A percentile compares a stretch with the other conserved stretches of the same genome.
Evolutionary conservation across 2,329 filamentous ascomycete genomes (phyloP).

Genomic region (Pseudocercospora cruenta): DNA sequence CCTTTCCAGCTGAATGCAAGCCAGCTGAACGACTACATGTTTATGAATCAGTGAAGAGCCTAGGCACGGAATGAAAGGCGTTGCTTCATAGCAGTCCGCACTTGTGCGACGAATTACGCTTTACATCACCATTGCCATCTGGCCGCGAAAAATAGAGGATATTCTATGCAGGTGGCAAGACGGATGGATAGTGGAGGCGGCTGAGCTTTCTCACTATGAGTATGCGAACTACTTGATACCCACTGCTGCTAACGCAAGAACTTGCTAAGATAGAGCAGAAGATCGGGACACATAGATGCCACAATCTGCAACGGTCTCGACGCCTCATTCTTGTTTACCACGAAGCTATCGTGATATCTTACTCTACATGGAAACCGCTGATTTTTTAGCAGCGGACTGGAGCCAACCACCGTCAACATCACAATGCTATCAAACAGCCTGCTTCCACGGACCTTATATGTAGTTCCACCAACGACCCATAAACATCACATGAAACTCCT

Average conservation of each 20-base stretch:
- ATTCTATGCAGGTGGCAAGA: not conserved
- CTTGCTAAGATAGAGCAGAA: not conserved
- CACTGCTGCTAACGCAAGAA: not conserved
- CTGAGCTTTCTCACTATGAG: too few species aligned
- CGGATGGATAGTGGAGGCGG: not conserved
- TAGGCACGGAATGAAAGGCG: not conserved
- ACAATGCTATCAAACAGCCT: too few species aligned
- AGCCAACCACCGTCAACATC: too few species aligned
- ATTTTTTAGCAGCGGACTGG: too few species aligned
- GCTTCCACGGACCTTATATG: too few species aligned
- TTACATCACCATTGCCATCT: not conserved
- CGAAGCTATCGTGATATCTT: not conserved
- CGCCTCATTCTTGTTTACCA: not conserved
- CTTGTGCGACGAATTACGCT: not conserved
- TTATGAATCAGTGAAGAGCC: slow-evolving; percentile 24
- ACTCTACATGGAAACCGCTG: too few species aligned
- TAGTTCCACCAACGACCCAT: too few species aligned
- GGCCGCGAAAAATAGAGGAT: not conserved
- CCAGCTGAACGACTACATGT: slow-evolving; percentile 28
- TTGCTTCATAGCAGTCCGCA: not conserved
- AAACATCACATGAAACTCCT: too few species aligned
- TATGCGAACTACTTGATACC: not conserved
- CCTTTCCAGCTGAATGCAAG: slow-evolving; percentile 26
- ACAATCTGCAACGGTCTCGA: not conserved
- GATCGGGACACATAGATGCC: not conserved